Evolutionary conservation across 257 asterid genomes (phyloP).

Genomic region (Nicotiana otophora): DNA sequence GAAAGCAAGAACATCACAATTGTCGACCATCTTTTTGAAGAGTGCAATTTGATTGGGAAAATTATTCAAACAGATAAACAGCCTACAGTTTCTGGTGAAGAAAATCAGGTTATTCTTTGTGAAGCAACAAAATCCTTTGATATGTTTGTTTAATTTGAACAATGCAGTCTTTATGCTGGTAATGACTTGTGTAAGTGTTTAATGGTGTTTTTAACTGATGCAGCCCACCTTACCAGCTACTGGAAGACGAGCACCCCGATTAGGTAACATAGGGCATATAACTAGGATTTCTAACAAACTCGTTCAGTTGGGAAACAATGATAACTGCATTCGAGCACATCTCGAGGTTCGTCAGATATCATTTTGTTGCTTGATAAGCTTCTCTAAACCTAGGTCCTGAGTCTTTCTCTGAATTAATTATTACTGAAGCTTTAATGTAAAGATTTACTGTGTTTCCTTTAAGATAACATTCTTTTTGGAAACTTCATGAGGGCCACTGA

Average conservation of each 20-base stretch:
- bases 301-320: conserved; percentile 55
- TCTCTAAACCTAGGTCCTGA: background rate
- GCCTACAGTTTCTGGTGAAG: conserved; percentile 52
- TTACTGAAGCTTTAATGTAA: background rate
- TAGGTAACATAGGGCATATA: conserved; percentile 81
- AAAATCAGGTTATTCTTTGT: conserved; percentile 40
- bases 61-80: conserved; percentile 66
- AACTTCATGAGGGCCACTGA: background rate
- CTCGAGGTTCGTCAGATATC: conserved; percentile 53
- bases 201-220: conserved; percentile 22
- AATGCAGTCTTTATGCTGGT: conserved; percentile 1
- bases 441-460: background rate
- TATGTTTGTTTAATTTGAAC: conserved; percentile 10
- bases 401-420: background rate
- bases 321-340: conserved; percentile 46
- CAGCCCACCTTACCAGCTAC: conserved; percentile 76
- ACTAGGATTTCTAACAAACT: conserved; percentile 81
- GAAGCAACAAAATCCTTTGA: background rate
- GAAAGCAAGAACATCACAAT: conserved; percentile 62
- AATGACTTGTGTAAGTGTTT: conserved; percentile 6
- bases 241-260: conserved; percentile 64
- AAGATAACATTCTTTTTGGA: background rate
- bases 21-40: conserved; percentile 64
- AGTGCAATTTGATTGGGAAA: conserved; percentile 62
- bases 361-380: background rate